Base-by-base conservation (phyloP, 2,329 filamentous ascomycete genomes). In the Exophiala dermatitidis region DNA sequence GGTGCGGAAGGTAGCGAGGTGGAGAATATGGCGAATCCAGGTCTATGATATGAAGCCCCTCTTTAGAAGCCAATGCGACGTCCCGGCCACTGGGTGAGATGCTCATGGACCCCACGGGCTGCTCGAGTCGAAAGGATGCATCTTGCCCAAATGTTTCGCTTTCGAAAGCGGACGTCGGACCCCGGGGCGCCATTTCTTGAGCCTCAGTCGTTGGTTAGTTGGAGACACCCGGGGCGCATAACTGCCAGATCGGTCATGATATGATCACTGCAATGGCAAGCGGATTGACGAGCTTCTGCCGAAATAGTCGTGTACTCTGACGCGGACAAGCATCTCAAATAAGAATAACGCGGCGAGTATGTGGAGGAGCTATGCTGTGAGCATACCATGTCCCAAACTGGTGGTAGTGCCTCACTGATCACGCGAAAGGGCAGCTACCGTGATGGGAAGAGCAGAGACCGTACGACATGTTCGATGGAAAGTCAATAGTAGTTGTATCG, bases 71-170 rank as follows among this genome's bases (percentile, higher is more conserved):
- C 59, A 96, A 77, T 34, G 91, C 90, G 52, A 96, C 83, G 72
- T 96, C 91, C 63, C 91, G 81, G 46, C 91, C 90, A 56, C 86
- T 90, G 2, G 90, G 90, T 19, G 90, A 94, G 70, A 96, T 95
- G 55, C 89, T 91, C 63, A 91, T 90, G 4, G 91, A 94, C 45
- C 90, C 90, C 48, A 95, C 88, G 12, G 78, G 74, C 60, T 82
- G 80, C 55, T 90, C 85, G 48, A 96, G 86, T 64, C 87, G 83
- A 62, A 96, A 90, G 1, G 85, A 87, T 48, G 86, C 85, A 70
- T 94, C 86, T 59, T 85, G 81, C 62, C 90, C 88, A 63, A 95
- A 96, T 33, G 87, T 95, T 50, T 87, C 83, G 68, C 89, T 95
- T 60, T 95, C 88, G 62, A 83, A 90, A 37, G 88, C 85, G 52